Evolutionary conservation across 805 yeast genomes (phyloP), one percentile per base, ranked within the genome.

Genomic region (Brettanomyces nanus): DNA sequence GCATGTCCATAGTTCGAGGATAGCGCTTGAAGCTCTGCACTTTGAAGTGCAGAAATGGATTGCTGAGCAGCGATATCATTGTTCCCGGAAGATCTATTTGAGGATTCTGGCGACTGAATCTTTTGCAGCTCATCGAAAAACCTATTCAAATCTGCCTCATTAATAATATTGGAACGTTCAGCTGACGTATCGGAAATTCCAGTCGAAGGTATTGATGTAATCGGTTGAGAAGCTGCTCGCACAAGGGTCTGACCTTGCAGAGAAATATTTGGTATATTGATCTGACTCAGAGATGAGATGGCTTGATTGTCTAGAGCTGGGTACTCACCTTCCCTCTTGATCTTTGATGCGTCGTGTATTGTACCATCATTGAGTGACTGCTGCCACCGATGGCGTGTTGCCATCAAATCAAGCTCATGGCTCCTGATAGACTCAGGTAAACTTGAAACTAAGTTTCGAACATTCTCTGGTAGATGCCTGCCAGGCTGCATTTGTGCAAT

Each of bases 81-180:
- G 4, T 22, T 25, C 3, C 15, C 21, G 5, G 50, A 41, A 4
- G 59, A 54, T 22, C 44, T 45, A 14, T 40, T 39, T 5, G 54
- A 49, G 11, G 54, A 48, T 1, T 42, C 43, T 1, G 61, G 59
- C 4, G 59, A 51, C 9, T 45, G 47, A 4, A 42, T 39, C 10
- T 59, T 61, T 19, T 66, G 68, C 40, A 75, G 54, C 39, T 73
- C 73, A 36, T 62, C 62, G 49, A 75, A 73, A 51, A 75, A 75
- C 15, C 58, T 53, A 20, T 67, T 70, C 38, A 75, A 46, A 31
- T 62, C 64, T 6, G 52, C 45, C 30, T 59, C 59, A 28, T 59
- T 57, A 4, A 66, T 53, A n/a, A n/a, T n/a, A n/a, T n/a, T n/a
- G 2, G 60, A 46, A 68, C 69, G 65, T 21, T 27, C 63, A 31